phyloP scores from a whole-genome alignment of 495 filamentous ascomycete species.

The Aspergillus sclerotiicarbonarius region DNA sequence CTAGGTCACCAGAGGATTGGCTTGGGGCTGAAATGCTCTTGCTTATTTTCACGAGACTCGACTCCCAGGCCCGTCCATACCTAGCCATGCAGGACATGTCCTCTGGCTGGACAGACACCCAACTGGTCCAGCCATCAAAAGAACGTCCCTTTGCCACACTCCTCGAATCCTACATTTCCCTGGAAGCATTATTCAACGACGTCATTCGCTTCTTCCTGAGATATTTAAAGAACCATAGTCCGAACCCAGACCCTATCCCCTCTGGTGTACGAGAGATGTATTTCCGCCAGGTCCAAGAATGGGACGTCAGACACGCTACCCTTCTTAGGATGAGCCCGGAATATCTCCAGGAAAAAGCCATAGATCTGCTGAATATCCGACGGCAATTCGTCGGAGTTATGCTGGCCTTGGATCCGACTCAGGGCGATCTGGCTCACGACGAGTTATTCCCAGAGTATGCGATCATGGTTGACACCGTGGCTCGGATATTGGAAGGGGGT shows the following conservation, averaged over 20 bases:
- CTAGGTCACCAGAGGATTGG: too few species aligned
- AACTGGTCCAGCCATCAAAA: neutral
- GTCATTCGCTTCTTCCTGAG: neutral
- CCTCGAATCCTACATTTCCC: neutral
- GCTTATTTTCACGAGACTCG: neutral
- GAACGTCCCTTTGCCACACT: neutral
- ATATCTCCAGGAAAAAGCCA: neutral
- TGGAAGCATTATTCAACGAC: neutral
- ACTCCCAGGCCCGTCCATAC: neutral
- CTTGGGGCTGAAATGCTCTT: neutral
- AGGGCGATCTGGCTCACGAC: neutral
- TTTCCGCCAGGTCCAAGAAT: neutral
- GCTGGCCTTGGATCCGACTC: neutral
- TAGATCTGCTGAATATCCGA: neutral
- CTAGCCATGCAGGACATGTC: neutral
- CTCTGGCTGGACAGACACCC: neutral
- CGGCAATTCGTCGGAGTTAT: neutral
- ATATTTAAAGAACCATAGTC: too few species aligned
- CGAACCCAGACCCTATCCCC: too few species aligned
- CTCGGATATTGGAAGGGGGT: neutral
- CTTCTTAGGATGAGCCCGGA: neutral
- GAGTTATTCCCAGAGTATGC: neutral
- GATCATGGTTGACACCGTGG: neutral
- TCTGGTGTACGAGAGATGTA: neutral
- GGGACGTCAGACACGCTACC: neutral